Base-by-base conservation (phyloP, 2,329 filamentous ascomycete species). In the Hymenoscyphus repandus region DNA sequence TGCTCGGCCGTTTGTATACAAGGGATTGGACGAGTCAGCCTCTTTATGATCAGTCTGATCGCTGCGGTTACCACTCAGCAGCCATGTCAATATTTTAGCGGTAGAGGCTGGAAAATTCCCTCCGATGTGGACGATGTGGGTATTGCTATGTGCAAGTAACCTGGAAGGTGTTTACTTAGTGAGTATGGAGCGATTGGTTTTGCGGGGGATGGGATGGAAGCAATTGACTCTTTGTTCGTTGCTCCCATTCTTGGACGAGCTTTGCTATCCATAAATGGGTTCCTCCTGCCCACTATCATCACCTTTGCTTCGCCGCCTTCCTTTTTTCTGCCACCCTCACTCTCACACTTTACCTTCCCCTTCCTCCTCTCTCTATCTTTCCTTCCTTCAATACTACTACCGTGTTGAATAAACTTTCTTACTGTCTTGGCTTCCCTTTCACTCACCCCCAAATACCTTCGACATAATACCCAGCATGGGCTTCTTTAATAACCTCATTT, bases 401-500 rank as follows among this genome's bases (percentile, higher is more conserved):
- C 22, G 22, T 7, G 22, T 27, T 27, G 22, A 27, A 27, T 27
- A 31, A 32, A 15, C 30, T 44, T 44, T n/a, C n/a, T 44, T 3
- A 32, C 6, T 31, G 22, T 31, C 41, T 13, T 44, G 17, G 17
- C 32, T 13, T 31, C 39, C 22, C 22, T 42, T 42, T 13, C 15
- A 42, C 39, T 42, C 9, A 17, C 7, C 12, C 5, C 18, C 5
- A 6, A 12, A 44, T 33, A 22, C 10, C 22, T 13, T 27, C 20
- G 10, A 12, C 5, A n/a, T 31, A 31, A 13, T 37, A 39, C 31
- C 45, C 7, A 51, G 13, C 30, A 53, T 57, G 50, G 37, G 47
- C 20, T 51, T 44, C 36, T 20, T 59, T 20, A 59, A 54, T 44
- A 38, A 40, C 43, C 20, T 63, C 18, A 38, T 50, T 53, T 27